Base-by-base conservation (phyloP, 371 early-diverging fungal species). In the Actinomucor elegans region DNA sequence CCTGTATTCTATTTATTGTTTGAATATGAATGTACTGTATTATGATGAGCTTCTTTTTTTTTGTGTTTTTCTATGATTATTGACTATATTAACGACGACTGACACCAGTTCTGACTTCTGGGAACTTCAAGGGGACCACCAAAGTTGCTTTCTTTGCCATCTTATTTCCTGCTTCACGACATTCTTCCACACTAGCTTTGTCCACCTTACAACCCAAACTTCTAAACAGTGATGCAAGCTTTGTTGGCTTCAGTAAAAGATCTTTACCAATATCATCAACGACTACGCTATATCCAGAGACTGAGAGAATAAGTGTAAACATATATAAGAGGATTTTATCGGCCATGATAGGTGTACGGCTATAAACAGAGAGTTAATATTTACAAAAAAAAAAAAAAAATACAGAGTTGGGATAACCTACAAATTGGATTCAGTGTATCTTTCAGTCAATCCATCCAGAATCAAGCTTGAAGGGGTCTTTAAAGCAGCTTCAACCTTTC, bases 261-360 rank as follows among this genome's bases (percentile, higher is more conserved):
- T 92, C 93, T 9, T 70, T 64, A 2, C 88, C 84, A 52, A 93
- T 58, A 10, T 71, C 67, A 8, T 72, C 65, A 4, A 85, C 75
- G 27, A 88, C 75, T 35, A 88, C 62, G 15, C 71, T 77, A 72
- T 80, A 92, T 66, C 86, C 81, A 61, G 88, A 84, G 6, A 92
- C 66, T 15, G 78, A 79, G 51, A 94, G 72, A 57, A 82, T 80
- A 29, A 92, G 67, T 8, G 84, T 82, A 38, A 90, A 64, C 54
- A 91, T 85, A 55, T 90, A 88, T 58, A 88, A 85, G 9, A 86
- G 68, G n/a, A 94, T 73, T 70, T 83, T 90, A 67, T 91, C 92
- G 51, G 84, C 79, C 59, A 80, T 81, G 18, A 84, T 69, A 28
- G 85, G 76, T 37, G 93, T 84, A 57, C 85, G 81, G 26, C 81